These are phyloP conservation scores for Larix kaempferi DNA, from an alignment of 75 land plant species.

Conservation along the genomic window DNA sequence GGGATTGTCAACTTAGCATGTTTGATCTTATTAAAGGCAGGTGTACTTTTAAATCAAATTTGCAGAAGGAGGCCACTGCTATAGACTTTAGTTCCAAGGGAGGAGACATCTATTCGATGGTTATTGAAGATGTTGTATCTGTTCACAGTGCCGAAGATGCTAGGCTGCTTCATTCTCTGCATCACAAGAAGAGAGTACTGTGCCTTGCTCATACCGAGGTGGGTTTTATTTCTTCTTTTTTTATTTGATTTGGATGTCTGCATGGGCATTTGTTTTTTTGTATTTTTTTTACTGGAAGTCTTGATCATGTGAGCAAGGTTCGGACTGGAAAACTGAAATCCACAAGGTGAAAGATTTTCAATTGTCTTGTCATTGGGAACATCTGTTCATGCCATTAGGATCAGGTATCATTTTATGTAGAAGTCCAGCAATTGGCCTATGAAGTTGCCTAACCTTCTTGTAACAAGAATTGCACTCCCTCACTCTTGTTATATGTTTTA, in stretches of 20 bases:
- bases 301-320: too few species aligned
- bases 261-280: not conserved
- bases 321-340: too few species aligned
- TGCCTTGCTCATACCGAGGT: slow-evolving; percentile 68
- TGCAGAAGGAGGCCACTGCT: slow-evolving; percentile 56
- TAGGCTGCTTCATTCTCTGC: slow-evolving; percentile 40
- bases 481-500: too few species aligned
- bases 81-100: slow-evolving; percentile 46
- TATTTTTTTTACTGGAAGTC: too few species aligned
- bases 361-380: too few species aligned
- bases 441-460: too few species aligned
- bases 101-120: slow-evolving; percentile 73
- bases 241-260: not conserved
- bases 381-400: too few species aligned
- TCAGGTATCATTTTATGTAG: too few species aligned
- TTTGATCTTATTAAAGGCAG: slow-evolving; percentile 73
- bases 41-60: slow-evolving; percentile 68
- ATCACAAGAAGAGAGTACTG: slow-evolving; percentile 53
- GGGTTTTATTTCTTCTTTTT: not conserved
- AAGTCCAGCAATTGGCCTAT: too few species aligned
- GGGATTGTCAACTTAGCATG: slow-evolving; percentile 67
- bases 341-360: too few species aligned
- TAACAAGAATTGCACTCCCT: too few species aligned
- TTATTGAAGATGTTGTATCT: slow-evolving; percentile 38
- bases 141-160: slow-evolving; percentile 85